Percentiles rank a stretch among this genome's conserved stretches.
These are phyloP conservation scores for Lolium rigidum DNA, from an alignment of 176 grass and related monocot species.

Conservation along the genomic window DNA sequence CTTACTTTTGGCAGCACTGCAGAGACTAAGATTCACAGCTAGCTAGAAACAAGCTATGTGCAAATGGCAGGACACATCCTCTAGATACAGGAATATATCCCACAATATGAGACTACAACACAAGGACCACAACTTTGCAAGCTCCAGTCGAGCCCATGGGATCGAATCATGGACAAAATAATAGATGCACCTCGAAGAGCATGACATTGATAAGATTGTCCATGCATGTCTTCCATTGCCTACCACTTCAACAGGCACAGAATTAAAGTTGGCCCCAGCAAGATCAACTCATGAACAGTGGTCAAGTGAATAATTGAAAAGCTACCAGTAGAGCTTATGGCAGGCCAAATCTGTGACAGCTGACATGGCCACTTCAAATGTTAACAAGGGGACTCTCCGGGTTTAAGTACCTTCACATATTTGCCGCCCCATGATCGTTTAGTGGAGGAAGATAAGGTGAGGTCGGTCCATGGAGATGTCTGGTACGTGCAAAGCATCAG, in stretches of 20 bases:
- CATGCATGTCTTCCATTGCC: neutral
- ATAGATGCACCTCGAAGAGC: neutral
- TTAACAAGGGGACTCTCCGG: neutral
- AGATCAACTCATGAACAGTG: neutral
- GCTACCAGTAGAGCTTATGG: neutral
- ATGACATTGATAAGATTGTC: neutral
- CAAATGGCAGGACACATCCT: neutral
- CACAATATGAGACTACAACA: neutral
- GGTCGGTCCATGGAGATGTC: constrained; percentile 20
- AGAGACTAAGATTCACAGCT: neutral
- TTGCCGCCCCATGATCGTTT: constrained; percentile 51
- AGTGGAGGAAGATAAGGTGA: constrained; percentile 20
- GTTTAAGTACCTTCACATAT: neutral
- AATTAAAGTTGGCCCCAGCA: constrained; percentile 7
- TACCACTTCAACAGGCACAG: constrained; percentile 27
- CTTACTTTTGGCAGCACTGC: neutral
- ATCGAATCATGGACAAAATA: neutral
- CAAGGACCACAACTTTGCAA: constrained; percentile 30
- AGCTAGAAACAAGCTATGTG: neutral
- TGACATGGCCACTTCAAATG: constrained; percentile 20
- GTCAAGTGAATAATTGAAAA: constrained; percentile 24
- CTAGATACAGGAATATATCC: constrained; percentile 19
- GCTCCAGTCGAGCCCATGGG: neutral
- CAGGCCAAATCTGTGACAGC: constrained; percentile 24
- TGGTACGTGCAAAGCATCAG: constrained; percentile 12